Percentiles rank a stretch among this genome's conserved stretches.
Evolutionary conservation across 495 filamentous ascomycete genomes (phyloP).

Genomic region (Xanthoparmelia taractica): DNA sequence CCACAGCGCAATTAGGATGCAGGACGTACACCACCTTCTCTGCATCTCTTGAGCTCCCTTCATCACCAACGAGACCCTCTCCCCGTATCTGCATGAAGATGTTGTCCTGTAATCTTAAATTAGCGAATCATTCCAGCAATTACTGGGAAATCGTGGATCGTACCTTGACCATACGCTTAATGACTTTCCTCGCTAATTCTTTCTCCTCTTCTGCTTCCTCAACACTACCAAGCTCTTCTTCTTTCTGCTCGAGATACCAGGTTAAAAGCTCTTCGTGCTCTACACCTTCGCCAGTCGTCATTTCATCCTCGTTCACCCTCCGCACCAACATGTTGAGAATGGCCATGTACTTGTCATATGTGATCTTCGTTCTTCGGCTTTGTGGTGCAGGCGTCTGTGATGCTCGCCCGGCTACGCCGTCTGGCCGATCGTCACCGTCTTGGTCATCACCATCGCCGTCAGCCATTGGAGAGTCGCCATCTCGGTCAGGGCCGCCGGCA

Average conservation of each 20-base stretch:
- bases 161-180: constrained; percentile 96
- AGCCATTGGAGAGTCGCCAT: constrained; percentile 68
- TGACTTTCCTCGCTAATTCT: constrained; percentile 71
- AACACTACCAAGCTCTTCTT: constrained; percentile 69
- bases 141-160: constrained; percentile 25
- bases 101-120: constrained; percentile 55
- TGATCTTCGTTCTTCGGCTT: constrained; percentile 74
- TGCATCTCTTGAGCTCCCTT: constrained; percentile 37
- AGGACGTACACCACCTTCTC: constrained; percentile 72
- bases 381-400: constrained; percentile 34
- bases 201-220: constrained; percentile 75
- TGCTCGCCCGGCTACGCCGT: constrained; percentile 27
- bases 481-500: constrained; percentile 44
- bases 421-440: constrained; percentile 34
- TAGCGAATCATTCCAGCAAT: not conserved
- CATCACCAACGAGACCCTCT: constrained; percentile 60
- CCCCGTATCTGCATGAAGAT: constrained; percentile 86
- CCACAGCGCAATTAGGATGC: constrained; percentile 88
- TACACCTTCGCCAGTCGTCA: constrained; percentile 70
- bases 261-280: constrained; percentile 76
- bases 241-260: constrained; percentile 94
- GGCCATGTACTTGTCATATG: constrained; percentile 87
- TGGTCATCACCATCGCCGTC: constrained; percentile 37
- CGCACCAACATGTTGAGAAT: constrained; percentile 80
- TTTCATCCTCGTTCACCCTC: constrained; percentile 69